phyloP scores from a whole-genome alignment of 345 rosid species.

The Cardamine chenopodiifolia region DNA sequence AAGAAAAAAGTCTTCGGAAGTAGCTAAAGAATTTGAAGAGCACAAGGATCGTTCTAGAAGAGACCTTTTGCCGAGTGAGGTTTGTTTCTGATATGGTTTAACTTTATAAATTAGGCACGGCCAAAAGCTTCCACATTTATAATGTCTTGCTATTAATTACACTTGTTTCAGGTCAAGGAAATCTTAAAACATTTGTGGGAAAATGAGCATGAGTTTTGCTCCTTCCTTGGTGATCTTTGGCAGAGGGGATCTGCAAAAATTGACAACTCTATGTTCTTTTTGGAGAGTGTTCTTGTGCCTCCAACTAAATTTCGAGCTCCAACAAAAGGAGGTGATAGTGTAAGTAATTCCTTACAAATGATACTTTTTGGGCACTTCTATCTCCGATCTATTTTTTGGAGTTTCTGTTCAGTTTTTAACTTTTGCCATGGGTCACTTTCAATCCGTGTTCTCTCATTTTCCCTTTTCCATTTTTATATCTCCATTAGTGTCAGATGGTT shows the following conservation, averaged over 20 bases:
- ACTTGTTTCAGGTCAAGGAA: slow-evolving; percentile 59
- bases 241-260: slow-evolving; percentile 52
- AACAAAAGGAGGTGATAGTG: slow-evolving; percentile 82
- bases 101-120: neutral
- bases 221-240: slow-evolving; percentile 76
- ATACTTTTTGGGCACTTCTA: neutral
- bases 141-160: neutral
- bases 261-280: slow-evolving; percentile 72
- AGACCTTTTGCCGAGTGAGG: slow-evolving; percentile 77
- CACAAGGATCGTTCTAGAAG: slow-evolving; percentile 46
- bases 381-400: slow-evolving; percentile 4
- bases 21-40: slow-evolving; percentile 42
- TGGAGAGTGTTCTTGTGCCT: slow-evolving; percentile 79
- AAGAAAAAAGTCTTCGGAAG: slow-evolving; percentile 31
- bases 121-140: slow-evolving; percentile 4
- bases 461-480: neutral
- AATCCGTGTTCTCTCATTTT: neutral
- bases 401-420: neutral
- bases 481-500: neutral
- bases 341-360: slow-evolving; percentile 49
- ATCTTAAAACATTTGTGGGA: slow-evolving; percentile 71
- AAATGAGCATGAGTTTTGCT: slow-evolving; percentile 77
- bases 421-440: slow-evolving; percentile 19
- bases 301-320: slow-evolving; percentile 92
- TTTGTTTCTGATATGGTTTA: slow-evolving; percentile 40